Evolutionary conservation across 805 yeast species (phyloP).

Genomic region (Ogataea zsoltii): DNA sequence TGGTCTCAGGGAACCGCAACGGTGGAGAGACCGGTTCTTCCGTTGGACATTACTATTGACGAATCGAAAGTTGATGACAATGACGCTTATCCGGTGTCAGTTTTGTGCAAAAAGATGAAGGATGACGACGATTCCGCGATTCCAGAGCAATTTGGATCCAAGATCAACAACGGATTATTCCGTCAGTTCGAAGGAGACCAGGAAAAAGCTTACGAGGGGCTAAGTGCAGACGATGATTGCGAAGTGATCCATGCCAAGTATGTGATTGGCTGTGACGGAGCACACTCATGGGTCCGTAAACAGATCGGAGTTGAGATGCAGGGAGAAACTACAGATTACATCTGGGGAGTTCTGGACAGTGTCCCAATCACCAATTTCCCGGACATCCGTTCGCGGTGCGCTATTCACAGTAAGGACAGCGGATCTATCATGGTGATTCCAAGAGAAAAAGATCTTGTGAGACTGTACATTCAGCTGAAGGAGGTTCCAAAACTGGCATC

Average conservation of each 20-base stretch:
- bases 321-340: constrained; percentile 37
- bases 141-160: constrained; percentile 12
- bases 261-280: constrained; percentile 36
- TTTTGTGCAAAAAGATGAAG: constrained; percentile 18
- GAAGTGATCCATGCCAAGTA: constrained; percentile 34
- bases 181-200: constrained; percentile 31
- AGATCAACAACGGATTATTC: constrained; percentile 23
- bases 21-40: constrained; percentile 26
- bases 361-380: constrained; percentile 39
- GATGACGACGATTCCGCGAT: constrained; percentile 14
- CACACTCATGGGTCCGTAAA: constrained; percentile 37
- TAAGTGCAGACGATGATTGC: constrained; percentile 9
- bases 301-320: constrained; percentile 35
- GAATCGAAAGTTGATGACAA: constrained; percentile 38
- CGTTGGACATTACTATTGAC: constrained; percentile 19
- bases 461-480: constrained; percentile 35
- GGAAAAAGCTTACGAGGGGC: constrained; percentile 21
- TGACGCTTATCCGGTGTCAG: constrained; percentile 41
- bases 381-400: constrained; percentile 35
- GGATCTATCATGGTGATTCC: constrained; percentile 39
- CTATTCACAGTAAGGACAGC: constrained; percentile 33
- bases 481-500: constrained; percentile 21
- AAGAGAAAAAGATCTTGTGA: constrained; percentile 34
- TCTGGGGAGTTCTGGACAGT: constrained; percentile 40
- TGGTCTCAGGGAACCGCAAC: constrained; percentile 17